Percentiles rank a stretch among this genome's conserved stretches.
phyloP scores from a whole-genome alignment of 1,284 basidiomycete species.

The Ceratobasidium sp. region DNA sequence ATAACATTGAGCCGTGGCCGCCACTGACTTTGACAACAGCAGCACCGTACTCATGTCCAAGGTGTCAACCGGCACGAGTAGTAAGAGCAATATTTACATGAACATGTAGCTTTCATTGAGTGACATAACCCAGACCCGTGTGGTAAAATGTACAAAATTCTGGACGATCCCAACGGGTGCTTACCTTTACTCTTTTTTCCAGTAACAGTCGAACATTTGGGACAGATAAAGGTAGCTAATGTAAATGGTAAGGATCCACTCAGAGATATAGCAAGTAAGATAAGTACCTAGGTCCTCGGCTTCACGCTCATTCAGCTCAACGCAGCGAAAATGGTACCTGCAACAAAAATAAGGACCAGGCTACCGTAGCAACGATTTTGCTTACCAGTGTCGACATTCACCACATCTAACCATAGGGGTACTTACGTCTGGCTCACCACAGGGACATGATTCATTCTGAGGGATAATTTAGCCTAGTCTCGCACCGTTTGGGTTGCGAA shows the following conservation, averaged over 20 bases:
- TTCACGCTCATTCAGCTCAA: constrained; percentile 62
- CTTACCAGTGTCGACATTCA: constrained; percentile 75
- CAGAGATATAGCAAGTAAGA: constrained; percentile 27
- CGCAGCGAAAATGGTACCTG: constrained; percentile 80
- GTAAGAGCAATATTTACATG: constrained; percentile 31
- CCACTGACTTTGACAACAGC: constrained; percentile 20
- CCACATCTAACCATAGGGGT: constrained; percentile 81
- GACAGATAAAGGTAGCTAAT: constrained; percentile 72
- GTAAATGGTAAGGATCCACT: not conserved
- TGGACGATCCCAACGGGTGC: constrained; percentile 54
- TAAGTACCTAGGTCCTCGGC: constrained; percentile 78
- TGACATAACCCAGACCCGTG: not conserved
- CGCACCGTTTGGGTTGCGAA: not conserved
- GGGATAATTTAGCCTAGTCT: not conserved
- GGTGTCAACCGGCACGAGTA: not conserved
- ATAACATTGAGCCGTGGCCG: constrained; percentile 3
- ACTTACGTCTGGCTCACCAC: constrained; percentile 63
- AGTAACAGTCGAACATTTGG: constrained; percentile 67
- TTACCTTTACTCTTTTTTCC: constrained; percentile 77
- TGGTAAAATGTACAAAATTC: constrained; percentile 42
- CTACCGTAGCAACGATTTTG: constrained; percentile 31
- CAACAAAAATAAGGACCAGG: constrained; percentile 11
- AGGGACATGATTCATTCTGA: constrained; percentile 37
- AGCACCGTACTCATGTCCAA: constrained; percentile 24
- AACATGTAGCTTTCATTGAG: not conserved